A percentile compares a stretch with the other conserved stretches of the same genome.
These are phyloP conservation scores for Zygosaccharomyces sapae DNA, from an alignment of 1,139 yeast genomes.

Conservation along the genomic window DNA sequence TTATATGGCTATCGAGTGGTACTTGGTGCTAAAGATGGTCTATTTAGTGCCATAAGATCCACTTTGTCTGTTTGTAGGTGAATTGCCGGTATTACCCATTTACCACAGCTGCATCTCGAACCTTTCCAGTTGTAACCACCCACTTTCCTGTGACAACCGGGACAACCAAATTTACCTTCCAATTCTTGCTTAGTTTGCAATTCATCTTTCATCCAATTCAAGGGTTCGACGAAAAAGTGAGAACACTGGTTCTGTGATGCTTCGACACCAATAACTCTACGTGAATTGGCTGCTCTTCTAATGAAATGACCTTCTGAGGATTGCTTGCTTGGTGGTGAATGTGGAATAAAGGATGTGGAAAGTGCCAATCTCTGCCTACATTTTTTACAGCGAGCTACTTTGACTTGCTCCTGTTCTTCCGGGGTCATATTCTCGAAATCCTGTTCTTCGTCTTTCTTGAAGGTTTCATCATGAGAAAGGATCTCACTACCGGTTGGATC, in stretches of 20 bases:
- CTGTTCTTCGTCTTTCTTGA: slow-evolving; percentile 29
- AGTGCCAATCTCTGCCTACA: slow-evolving; percentile 56
- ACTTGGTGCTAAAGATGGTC: slow-evolving; percentile 27
- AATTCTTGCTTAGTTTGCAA: slow-evolving; percentile 56
- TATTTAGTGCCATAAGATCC: slow-evolving; percentile 49
- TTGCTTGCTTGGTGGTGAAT: slow-evolving; percentile 54
- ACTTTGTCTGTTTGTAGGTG: slow-evolving; percentile 78
- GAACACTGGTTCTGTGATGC: slow-evolving; percentile 63
- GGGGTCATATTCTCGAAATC: slow-evolving; percentile 31
- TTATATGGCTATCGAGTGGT: slow-evolving; percentile 13
- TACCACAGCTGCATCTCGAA: slow-evolving; percentile 88
- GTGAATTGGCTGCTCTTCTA: slow-evolving; percentile 56
- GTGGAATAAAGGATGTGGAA: slow-evolving; percentile 51
- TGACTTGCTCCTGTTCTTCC: slow-evolving; percentile 25
- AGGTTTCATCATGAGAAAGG: slow-evolving; percentile 35
- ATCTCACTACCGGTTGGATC: slow-evolving; percentile 38
- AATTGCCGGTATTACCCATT: slow-evolving; percentile 93
- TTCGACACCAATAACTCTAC: slow-evolving; percentile 52
- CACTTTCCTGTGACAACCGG: slow-evolving; percentile 73
- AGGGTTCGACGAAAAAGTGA: slow-evolving; percentile 83
- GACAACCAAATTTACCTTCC: slow-evolving; percentile 84
- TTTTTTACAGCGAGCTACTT: slow-evolving; percentile 60
- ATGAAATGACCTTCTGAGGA: slow-evolving; percentile 62
- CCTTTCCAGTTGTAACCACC: slow-evolving; percentile 98
- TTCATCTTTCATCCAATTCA: slow-evolving; percentile 85